Evolutionary conservation across 23 red algal genomes (phyloP).

Genomic region (Rhodosorus marinus): DNA sequence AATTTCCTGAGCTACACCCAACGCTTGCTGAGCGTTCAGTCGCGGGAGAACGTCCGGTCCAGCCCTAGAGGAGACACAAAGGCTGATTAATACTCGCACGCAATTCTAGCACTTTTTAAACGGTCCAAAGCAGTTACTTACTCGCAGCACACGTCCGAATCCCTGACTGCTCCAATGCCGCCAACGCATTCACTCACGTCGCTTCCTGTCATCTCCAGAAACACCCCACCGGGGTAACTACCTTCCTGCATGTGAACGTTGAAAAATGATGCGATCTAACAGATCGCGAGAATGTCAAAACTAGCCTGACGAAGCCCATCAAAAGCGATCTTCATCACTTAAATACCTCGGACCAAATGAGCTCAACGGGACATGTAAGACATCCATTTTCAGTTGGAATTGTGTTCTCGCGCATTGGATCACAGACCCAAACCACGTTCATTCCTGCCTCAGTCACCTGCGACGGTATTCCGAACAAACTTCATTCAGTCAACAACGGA

Average conservation of each 20-base stretch:
- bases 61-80: too few species aligned
- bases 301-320: too few species aligned
- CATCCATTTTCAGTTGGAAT: slow-evolving; percentile 32
- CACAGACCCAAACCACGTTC: slow-evolving; percentile 78
- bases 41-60: slow-evolving; percentile 29
- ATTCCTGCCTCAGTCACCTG: slow-evolving; percentile 29
- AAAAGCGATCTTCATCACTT: too few species aligned
- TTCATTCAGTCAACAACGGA: too few species aligned
- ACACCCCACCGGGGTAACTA: slow-evolving; percentile 55
- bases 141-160: neutral
- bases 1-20: slow-evolving; percentile 18
- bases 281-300: too few species aligned
- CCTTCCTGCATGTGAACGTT: slow-evolving; percentile 37
- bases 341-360: too few species aligned
- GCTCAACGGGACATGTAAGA: slow-evolving; percentile 50
- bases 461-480: neutral
- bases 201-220: slow-evolving; percentile 81
- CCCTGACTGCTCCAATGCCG: slow-evolving; percentile 4
- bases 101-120: too few species aligned
- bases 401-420: slow-evolving; percentile 81
- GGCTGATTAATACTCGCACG: too few species aligned
- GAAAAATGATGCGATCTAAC: slow-evolving; percentile 78
- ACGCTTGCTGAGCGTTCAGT: slow-evolving; percentile 21
- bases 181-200: slow-evolving; percentile 80
- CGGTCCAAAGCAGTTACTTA: too few species aligned